A percentile compares a stretch with the other conserved stretches of the same genome.
phyloP scores from a whole-genome alignment of 2,329 filamentous ascomycete genomes.

The Hortaea werneckii region DNA sequence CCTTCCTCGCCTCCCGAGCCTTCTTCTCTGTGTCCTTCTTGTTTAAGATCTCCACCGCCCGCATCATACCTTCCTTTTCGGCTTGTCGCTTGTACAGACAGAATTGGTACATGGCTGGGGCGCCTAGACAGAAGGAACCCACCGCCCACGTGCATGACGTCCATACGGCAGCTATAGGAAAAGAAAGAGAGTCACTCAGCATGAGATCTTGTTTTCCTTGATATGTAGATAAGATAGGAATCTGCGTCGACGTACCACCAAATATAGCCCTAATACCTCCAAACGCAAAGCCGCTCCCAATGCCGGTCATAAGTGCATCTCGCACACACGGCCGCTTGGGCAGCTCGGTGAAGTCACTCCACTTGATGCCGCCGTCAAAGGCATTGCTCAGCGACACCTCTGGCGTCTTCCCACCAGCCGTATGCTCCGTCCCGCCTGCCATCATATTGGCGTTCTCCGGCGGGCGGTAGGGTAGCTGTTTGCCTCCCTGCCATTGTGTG shows the following conservation, averaged over 20 bases:
- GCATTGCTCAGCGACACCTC: slow-evolving; percentile 42
- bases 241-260: slow-evolving; percentile 48
- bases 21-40: slow-evolving; percentile 56
- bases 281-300: slow-evolving; percentile 65
- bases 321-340: slow-evolving; percentile 76
- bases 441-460: slow-evolving; percentile 44
- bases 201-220: no score
- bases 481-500: slow-evolving; percentile 24
- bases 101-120: slow-evolving; percentile 70
- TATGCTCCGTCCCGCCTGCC: slow-evolving; percentile 49
- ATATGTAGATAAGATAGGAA: neutral
- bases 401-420: slow-evolving; percentile 55
- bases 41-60: slow-evolving; percentile 73
- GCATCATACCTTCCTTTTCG: slow-evolving; percentile 74
- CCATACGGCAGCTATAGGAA: slow-evolving; percentile 45
- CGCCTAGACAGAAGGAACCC: slow-evolving; percentile 59
- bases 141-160: slow-evolving; percentile 79
- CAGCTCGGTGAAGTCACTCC: slow-evolving; percentile 59
- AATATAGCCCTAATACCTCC: slow-evolving; percentile 66
- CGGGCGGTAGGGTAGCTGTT: slow-evolving; percentile 15
- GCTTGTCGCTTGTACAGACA: slow-evolving; percentile 65
- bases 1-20: slow-evolving; percentile 37
- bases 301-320: slow-evolving; percentile 72
- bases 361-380: slow-evolving; percentile 52
- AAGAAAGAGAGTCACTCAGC: slow-evolving; percentile 5